phyloP scores from a whole-genome alignment of 2,329 filamentous ascomycete genomes.

The Berkeleyomyces basicola region DNA sequence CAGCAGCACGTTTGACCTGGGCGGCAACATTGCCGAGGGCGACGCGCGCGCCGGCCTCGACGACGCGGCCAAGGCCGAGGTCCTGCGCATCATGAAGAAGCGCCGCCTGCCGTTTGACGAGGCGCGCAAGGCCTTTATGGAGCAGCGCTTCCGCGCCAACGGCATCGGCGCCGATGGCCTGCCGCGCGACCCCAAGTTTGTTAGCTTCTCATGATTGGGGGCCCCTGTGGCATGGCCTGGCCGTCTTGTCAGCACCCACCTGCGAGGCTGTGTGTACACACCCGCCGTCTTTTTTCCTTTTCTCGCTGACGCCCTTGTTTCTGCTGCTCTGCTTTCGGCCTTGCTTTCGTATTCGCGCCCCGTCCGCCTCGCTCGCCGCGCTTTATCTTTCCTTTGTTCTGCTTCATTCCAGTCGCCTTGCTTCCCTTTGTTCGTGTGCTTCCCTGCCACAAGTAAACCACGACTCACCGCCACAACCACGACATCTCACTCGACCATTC shows the following conservation, averaged over 20 bases:
- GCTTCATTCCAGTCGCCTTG: not conserved
- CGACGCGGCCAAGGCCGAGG: slow-evolving; percentile 60
- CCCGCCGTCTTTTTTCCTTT: not conserved
- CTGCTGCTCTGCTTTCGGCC: no score
- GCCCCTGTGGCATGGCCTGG: no score
- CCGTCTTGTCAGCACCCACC: no score
- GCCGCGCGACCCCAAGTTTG: slow-evolving; percentile 85
- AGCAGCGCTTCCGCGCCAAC: slow-evolving; percentile 70
- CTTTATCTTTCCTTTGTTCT: not conserved
- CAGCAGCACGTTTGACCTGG: slow-evolving; percentile 68
- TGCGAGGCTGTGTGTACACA: no score
- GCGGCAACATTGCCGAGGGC: slow-evolving; percentile 59
- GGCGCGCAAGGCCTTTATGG: slow-evolving; percentile 70
- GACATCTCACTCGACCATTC: no score
- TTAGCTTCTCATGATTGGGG: slow-evolving; percentile 49
- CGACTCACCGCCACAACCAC: no score
- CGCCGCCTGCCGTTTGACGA: slow-evolving; percentile 75
- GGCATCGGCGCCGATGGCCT: slow-evolving; percentile 77
- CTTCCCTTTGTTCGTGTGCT: not conserved
- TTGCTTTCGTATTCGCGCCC: no score
- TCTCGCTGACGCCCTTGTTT: not conserved
- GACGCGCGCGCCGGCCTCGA: slow-evolving; percentile 73
- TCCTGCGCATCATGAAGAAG: slow-evolving; percentile 82
- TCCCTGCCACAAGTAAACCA: not conserved
- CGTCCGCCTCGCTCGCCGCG: no score